Conservation (phyloP, 176 grass and related monocot species). For the Carex cristatella region DNA sequence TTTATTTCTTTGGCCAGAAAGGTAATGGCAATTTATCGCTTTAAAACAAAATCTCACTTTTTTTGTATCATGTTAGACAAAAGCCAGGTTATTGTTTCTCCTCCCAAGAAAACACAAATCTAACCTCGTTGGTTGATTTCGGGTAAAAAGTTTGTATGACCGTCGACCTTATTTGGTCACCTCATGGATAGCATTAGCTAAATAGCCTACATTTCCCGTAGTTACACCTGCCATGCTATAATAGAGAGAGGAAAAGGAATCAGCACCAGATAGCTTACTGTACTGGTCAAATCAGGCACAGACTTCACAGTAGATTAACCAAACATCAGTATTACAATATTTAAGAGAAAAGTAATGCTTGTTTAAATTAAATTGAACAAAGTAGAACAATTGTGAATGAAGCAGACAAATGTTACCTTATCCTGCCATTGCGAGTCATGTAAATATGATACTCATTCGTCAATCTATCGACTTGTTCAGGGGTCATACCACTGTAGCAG, state of each 20-base stretch:
- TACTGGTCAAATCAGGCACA: background rate
- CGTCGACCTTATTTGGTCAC: conserved; percentile 56
- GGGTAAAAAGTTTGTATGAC: background rate
- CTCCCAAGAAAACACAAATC: background rate
- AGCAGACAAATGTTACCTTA: conserved; percentile 47
- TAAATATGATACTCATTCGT: conserved; percentile 91
- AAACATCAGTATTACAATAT: background rate
- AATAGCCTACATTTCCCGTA: conserved; percentile 54
- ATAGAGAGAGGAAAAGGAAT: conserved; percentile 5
- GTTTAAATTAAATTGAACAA: background rate
- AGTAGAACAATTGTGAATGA: background rate
- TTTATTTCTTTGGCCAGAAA: background rate
- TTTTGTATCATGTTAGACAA: background rate
- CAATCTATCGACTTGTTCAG: conserved; percentile 83
- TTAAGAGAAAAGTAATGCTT: background rate
- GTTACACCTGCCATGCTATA: conserved; percentile 95
- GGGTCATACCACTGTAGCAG: conserved; percentile 95
- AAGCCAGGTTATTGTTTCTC: background rate
- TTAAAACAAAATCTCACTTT: conserved; percentile 2
- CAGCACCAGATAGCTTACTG: background rate
- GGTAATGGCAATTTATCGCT: conserved; percentile 5
- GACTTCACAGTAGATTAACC: background rate
- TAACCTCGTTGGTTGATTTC: conserved; percentile 17
- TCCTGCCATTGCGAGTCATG: conserved; percentile 93
- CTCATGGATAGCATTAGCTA: conserved; percentile 89